Evolutionary conservation across 208 protist species (phyloP), one percentile per base, ranked within the genome.

Genomic region (Novymonas esmeraldas): DNA sequence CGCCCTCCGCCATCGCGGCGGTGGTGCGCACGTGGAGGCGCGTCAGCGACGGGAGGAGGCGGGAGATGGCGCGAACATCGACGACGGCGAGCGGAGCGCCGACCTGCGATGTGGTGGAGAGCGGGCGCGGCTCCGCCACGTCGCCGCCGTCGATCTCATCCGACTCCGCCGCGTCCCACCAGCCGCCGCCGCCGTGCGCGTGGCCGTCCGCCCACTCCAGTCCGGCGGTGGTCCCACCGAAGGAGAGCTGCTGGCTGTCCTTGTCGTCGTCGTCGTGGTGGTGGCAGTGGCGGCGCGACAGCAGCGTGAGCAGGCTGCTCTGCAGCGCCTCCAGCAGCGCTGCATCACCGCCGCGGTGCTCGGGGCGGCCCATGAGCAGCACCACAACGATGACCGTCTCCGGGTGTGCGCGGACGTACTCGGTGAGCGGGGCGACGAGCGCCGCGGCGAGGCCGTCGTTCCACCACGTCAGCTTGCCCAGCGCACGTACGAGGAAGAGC

Each of bases 401-500:
- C 3, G 81, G 74, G 71, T 88, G 80, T 26, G 50, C 61, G 28
- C 54, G 72, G 6, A 93, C 42, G 48, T 81, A 87, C 29, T 42
- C 59, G 29, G 75, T 67, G 14, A 93, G 67, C 46, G 71, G 70
- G 18, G 76, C 68, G 28, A 80, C 55, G 11, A 93, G 65, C 24
- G 83, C 75, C 1, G 75, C 58, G 20, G 70, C 52, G 54, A 85
- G 75, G 0, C 58, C 56, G 14, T 39, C 28, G 58, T 70, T 46
- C 62, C 88, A 84, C 76, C 76, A 89, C 4, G 59, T 56, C 49
- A 93, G 79, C 45, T 79, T 82, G 18, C 78, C 71, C 33, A 93
- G 69, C n/a, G 87, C 87, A 7, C 85, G 71, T 4, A 72, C 81
- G 28, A 93, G 69, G 55, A 93, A 93, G 49, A 89, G 78, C 22